phyloP scores from a whole-genome alignment of 257 asterid genomes.

The Parsonsia alboflavescens region DNA sequence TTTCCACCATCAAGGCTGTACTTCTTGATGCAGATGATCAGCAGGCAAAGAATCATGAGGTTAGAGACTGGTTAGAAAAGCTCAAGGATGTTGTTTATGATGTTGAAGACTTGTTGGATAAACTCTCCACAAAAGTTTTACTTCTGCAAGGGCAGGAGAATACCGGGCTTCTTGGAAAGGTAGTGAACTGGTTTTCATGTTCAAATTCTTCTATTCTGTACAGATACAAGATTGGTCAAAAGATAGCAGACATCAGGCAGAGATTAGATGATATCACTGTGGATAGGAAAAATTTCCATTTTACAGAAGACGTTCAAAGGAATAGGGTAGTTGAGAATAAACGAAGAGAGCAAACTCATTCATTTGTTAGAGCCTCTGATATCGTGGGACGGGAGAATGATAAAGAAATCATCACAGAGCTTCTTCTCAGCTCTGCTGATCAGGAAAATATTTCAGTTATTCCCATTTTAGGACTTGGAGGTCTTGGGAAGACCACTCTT shows the following conservation, averaged over 20 bases:
- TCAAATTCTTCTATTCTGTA: constrained; percentile 14
- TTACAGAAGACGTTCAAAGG: constrained; percentile 24
- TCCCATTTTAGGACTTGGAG: constrained; percentile 52
- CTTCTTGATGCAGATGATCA: constrained; percentile 45
- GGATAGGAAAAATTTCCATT: constrained; percentile 42
- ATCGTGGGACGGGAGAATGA: constrained; percentile 48
- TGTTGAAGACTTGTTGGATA: constrained; percentile 40
- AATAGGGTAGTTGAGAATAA: constrained; percentile 1
- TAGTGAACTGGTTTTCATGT: constrained; percentile 30
- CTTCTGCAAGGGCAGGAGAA: not conserved
- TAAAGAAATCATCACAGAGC: constrained; percentile 28
- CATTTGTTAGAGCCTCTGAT: constrained; percentile 44
- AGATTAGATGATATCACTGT: constrained; percentile 39
- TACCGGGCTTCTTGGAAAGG: constrained; percentile 22
- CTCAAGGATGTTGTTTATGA: constrained; percentile 43
- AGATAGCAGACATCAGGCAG: constrained; percentile 26
- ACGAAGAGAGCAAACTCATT: constrained; percentile 47
- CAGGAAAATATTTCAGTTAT: constrained; percentile 36
- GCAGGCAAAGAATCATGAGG: constrained; percentile 37
- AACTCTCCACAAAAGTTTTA: constrained; percentile 23
- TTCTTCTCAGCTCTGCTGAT: constrained; percentile 22
- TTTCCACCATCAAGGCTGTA: constrained; percentile 48
- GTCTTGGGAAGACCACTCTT: constrained; percentile 51
- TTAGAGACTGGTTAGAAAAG: constrained; percentile 46
- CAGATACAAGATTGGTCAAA: constrained; percentile 35